Evolutionary conservation across 441 rosid species (phyloP).

Genomic region (Populus hybrid): DNA sequence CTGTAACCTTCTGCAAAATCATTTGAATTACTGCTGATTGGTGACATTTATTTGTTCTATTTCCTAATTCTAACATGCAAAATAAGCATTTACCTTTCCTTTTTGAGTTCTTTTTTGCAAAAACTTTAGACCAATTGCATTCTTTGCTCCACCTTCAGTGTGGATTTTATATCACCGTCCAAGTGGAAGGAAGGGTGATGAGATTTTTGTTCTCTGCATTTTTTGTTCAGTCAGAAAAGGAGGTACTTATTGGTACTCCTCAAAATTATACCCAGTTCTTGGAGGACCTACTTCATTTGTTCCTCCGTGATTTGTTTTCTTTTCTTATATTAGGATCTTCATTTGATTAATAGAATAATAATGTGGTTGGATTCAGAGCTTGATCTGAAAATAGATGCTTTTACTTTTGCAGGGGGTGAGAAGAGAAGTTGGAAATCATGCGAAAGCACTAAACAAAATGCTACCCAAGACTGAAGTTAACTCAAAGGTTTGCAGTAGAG

Average conservation of each 20-base stretch:
- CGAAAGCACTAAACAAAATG: conserved; percentile 53
- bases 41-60: not conserved
- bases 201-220: not conserved
- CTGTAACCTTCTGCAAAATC: not conserved
- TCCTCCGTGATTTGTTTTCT: not conserved
- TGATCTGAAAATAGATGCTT: not conserved
- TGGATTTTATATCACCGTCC: not conserved
- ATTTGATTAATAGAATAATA: not conserved
- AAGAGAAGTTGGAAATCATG: conserved; percentile 91
- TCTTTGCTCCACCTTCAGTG: not conserved
- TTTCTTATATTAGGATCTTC: not conserved
- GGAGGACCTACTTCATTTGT: not conserved
- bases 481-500: conserved; percentile 10
- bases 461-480: conserved; percentile 15
- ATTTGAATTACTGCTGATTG: not conserved
- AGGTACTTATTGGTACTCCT: not conserved
- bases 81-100: not conserved
- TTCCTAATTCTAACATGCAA: not conserved
- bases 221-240: not conserved
- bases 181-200: not conserved
- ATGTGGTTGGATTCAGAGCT: not conserved
- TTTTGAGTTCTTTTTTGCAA: not conserved
- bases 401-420: conserved; percentile 63
- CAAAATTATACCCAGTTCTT: not conserved
- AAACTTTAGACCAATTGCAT: not conserved